Base-by-base conservation (phyloP, 116 monocot genomes). In the Trichopus zeylanicus region DNA sequence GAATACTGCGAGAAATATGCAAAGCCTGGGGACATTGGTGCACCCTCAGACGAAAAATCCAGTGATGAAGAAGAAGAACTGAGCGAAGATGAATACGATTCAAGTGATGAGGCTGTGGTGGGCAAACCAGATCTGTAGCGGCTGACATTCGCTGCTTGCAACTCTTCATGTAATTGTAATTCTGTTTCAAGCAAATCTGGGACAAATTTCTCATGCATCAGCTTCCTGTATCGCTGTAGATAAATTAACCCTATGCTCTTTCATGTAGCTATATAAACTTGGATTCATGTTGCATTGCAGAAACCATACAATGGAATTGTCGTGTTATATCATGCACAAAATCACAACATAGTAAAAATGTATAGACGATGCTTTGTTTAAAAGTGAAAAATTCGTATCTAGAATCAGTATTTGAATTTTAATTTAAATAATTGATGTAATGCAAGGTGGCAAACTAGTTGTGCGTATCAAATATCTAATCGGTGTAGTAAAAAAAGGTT, bases 1-100 rank as follows among this genome's bases (percentile, higher is more conserved):
- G 93, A 93, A 56, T 93, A 88, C 42, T 88, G 84, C 53, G 77
- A 93, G 63, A 88, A 72, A 59, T 93, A 84, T 69, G 88, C 93
- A 2, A 93, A 80, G 64, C 57, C 84, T 16, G 85, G 75, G 32
- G 79, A 87, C 28, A 32, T 62, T 26, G 69, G 68, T 29, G 67
- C 67, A 22, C 60, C 73, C n/a, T 52, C 74, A 33, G 88, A 82
- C 25, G 82, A 78, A n/a, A 66, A 74, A 48, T 88, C 84, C 6
- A 92, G 87, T 12, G 84, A 85, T 28, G 88, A 93, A 57, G 88
- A 84, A 65, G 87, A 84, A 66, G 87, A 84, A 66, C 61, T 84
- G 27, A 84, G 76, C 0, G 93, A 88, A 31, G 87, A 84, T 18
- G 88, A 82, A 57, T 75, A 79, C 48, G 77, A 70, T 34, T 84